Conservation (phyloP, 805 yeast genomes). For the Kurtzmaniella cleridarum region DNA sequence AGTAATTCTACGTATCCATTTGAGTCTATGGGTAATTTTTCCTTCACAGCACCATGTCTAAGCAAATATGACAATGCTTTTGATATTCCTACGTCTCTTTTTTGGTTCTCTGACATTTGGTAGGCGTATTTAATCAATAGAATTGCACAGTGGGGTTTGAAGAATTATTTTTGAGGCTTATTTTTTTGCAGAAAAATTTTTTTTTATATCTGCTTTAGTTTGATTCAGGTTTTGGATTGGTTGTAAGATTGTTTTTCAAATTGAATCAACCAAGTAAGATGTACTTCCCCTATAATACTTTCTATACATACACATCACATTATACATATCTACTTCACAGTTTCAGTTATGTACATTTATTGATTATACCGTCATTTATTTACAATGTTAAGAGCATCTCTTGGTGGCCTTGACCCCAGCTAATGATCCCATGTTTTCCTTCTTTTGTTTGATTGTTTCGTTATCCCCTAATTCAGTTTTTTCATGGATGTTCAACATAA, state of each 20-base stretch:
- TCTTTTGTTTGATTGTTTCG: slow-evolving; percentile 59
- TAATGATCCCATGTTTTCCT: slow-evolving; percentile 39
- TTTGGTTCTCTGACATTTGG: slow-evolving; percentile 8
- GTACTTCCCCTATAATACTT: not conserved
- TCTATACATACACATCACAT: not conserved
- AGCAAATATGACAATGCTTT: slow-evolving; percentile 70
- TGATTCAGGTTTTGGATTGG: too few relatives aligned
- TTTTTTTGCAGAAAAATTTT: too few relatives aligned
- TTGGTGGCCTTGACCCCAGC: slow-evolving; percentile 50
- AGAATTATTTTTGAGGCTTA: too few relatives aligned
- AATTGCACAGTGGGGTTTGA: too few relatives aligned
- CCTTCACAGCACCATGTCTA: slow-evolving; percentile 80
- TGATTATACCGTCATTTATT: slow-evolving; percentile 1
- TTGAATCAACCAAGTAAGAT: too few relatives aligned
- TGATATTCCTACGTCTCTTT: slow-evolving; percentile 55
- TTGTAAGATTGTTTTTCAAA: too few relatives aligned
- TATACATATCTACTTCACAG: not conserved
- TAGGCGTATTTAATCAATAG: not conserved
- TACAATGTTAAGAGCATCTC: slow-evolving; percentile 12
- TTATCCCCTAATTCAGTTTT: slow-evolving; percentile 90
- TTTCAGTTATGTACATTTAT: slow-evolving; percentile 1
- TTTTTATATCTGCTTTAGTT: too few relatives aligned
- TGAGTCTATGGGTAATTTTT: slow-evolving; percentile 55
- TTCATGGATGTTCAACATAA: slow-evolving; percentile 64
- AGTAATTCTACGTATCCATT: slow-evolving; percentile 61